Base-by-base conservation (phyloP, 1,284 basidiomycete genomes). In the Puccinia hordei region DNA sequence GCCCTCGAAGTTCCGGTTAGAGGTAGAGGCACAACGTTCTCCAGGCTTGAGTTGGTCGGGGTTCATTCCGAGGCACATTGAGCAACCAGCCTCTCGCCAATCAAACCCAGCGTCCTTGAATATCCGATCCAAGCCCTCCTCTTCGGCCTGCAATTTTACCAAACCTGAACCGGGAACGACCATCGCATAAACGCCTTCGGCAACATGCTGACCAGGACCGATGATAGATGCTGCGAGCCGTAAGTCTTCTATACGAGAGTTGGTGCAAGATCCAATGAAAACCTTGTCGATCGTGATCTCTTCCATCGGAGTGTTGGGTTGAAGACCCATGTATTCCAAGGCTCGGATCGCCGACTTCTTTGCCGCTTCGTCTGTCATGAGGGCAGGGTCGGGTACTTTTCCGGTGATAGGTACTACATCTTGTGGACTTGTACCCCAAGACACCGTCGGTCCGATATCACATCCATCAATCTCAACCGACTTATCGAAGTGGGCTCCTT, bases 41-140 rank as follows among this genome's bases (percentile, higher is more conserved):
- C 92, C 91, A 2, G 94, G 93, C 51, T 89, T 88, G 74, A 98
- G 89, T 86, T 96, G 94, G 87, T 98, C 95, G 13, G 95, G 93
- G 87, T 98, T 98, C 95, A 98, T 98, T 61, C 94, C 95, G 82
- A 98, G 86, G 87, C 95, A 98, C 95, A 98, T 98, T 44, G 95
- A 98, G 86, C 95, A 98, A 44, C 95, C 95, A 41, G 95, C 95
- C 87, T 98, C 95, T 81, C 95, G 90, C 95, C 94, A 98, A 86
- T 98, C 95, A 84, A 97, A 98, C 27, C 95, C 95, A 38, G 95
- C 95, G 73, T 93, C 92, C 86, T 91, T 94, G 89, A 98, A 95
- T 84, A 98, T 88, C 78, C 89, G 89, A 84, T 97, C 94, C 81
- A 98, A 88, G 55, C 95, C 94, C 85, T 98, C 95, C 35, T 91